Conservation (phyloP, 2,329 filamentous ascomycete species). For the Beauveria sp. region DNA sequence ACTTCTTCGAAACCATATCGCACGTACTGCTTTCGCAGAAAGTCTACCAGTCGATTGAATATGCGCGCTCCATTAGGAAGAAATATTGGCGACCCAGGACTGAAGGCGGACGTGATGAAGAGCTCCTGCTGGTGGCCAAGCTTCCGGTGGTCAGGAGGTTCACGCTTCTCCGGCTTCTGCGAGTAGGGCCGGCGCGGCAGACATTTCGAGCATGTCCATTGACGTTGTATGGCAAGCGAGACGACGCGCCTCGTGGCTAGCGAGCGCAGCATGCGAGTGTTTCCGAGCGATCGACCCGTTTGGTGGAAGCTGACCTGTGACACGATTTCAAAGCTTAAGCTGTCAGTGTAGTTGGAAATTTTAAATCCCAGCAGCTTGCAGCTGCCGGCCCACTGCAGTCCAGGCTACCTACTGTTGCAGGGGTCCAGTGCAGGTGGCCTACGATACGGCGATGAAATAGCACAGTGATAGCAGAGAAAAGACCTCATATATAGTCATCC, state of each 20-base stretch:
- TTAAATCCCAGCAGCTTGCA: not conserved
- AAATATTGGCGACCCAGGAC: slow-evolving; percentile 79
- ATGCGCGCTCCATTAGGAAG: slow-evolving; percentile 73
- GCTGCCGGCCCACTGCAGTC: not conserved
- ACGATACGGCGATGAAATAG: not conserved
- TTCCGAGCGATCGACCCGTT: slow-evolving; percentile 8
- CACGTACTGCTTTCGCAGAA: slow-evolving; percentile 75
- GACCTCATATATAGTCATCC: not conserved
- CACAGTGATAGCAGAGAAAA: not conserved
- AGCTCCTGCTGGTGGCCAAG: slow-evolving; percentile 62
- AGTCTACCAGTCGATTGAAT: slow-evolving; percentile 76
- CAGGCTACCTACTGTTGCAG: not conserved
- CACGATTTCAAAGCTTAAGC: not conserved
- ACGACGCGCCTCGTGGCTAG: slow-evolving; percentile 17
- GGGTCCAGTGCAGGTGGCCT: not conserved
- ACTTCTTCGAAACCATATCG: slow-evolving; percentile 84
- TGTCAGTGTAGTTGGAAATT: not conserved
- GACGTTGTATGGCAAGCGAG: slow-evolving; percentile 14
- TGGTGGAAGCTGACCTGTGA: not conserved
- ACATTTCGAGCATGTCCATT: slow-evolving; percentile 27
- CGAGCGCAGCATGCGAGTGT: slow-evolving; percentile 24
- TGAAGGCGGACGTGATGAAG: slow-evolving; percentile 72
- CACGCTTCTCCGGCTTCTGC: slow-evolving; percentile 20
- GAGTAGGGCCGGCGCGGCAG: slow-evolving; percentile 22
- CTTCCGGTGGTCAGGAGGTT: slow-evolving; percentile 49